A percentile compares a stretch with the other conserved stretches of the same genome.
These are phyloP conservation scores for Lactarius indigo DNA, from an alignment of 768 basidiomycete genomes.

Conservation along the genomic window DNA sequence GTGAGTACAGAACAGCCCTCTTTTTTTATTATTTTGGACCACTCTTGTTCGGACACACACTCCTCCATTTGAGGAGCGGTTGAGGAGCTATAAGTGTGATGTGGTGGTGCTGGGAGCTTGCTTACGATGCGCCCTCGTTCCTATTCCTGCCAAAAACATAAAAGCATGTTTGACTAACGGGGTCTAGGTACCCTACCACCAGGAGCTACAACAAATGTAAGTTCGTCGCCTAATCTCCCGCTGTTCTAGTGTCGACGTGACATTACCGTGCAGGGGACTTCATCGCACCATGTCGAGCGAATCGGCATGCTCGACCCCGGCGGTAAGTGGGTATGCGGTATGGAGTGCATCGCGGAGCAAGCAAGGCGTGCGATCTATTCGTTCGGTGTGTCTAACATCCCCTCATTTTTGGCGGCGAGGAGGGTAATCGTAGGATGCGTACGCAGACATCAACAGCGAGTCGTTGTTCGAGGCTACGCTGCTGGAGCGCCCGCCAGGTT, in stretches of 20 bases:
- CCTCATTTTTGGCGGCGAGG: background rate
- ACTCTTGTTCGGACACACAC: background rate
- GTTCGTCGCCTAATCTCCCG: background rate
- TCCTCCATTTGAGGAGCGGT: background rate
- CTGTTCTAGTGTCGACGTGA: background rate
- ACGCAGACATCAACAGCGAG: constrained; percentile 37
- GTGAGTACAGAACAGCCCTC: background rate
- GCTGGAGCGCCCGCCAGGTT: constrained; percentile 39
- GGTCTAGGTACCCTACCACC: constrained; percentile 1
- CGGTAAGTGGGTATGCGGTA: constrained; percentile 50
- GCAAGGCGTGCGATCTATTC: constrained; percentile 46
- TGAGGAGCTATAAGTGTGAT: background rate
- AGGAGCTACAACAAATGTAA: constrained; percentile 5
- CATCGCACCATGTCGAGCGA: constrained; percentile 48
- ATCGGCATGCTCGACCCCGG: constrained; percentile 50
- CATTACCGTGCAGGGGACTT: constrained; percentile 40
- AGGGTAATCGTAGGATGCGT: constrained; percentile 29
- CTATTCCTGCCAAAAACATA: background rate
- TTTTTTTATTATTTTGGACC: background rate
- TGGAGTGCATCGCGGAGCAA: constrained; percentile 43
- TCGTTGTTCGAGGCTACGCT: constrained; percentile 48
- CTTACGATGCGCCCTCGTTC: background rate
- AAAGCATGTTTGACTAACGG: background rate
- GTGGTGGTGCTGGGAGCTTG: background rate
- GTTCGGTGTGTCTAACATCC: constrained; percentile 35